Conservation (phyloP, 169 alveolate species). For the Eimeria acervulina region DNA sequence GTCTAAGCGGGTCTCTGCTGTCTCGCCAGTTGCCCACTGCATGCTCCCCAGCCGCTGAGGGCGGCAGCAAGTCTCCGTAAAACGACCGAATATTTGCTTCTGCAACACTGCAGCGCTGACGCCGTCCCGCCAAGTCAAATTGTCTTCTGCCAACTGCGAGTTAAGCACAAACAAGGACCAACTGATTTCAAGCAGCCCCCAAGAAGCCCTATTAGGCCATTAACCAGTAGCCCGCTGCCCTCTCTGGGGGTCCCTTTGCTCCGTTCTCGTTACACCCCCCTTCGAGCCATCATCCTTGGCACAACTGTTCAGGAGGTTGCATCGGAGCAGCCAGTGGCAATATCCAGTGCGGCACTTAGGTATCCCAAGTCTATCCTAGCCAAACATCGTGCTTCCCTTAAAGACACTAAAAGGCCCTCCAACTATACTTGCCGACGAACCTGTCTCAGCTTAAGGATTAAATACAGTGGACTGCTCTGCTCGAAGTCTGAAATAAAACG, state of each 20-base stretch:
- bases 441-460: conserved; percentile 79
- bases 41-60: conserved; percentile 64
- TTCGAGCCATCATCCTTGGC: not conserved
- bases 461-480: conserved; percentile 48
- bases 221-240: not conserved
- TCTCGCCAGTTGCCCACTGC: conserved; percentile 78
- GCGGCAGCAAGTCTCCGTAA: conserved; percentile 69
- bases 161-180: not conserved
- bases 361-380: not conserved
- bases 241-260: no score
- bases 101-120: conserved; percentile 82
- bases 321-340: not conserved
- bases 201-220: no score
- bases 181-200: not conserved
- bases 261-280: not conserved
- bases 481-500: conserved; percentile 74
- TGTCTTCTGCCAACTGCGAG: conserved; percentile 81
- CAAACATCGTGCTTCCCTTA: not conserved
- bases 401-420: not conserved
- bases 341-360: not conserved
- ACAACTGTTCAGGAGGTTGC: not conserved
- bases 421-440: not conserved
- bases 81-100: conserved; percentile 79
- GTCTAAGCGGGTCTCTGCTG: conserved; percentile 60
- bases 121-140: conserved; percentile 83